These are phyloP conservation scores for Macrocystidia cucumis DNA, from an alignment of 1,284 basidiomycete species.

Conservation along the genomic window DNA sequence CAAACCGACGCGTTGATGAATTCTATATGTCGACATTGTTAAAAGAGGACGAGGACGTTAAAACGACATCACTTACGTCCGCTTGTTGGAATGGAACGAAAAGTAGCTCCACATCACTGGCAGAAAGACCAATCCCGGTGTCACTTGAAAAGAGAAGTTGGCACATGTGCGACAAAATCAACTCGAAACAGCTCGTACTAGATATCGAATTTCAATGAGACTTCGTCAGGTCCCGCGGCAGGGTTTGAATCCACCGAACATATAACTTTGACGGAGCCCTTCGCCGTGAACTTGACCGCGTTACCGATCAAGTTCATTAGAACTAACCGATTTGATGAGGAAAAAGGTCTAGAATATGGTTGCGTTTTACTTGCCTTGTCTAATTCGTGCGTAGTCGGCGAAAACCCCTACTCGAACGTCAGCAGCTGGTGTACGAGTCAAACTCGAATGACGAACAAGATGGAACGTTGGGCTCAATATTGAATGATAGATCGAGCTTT, in stretches of 20 bases:
- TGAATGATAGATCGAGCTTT: conserved; percentile 63
- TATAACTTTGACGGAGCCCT: conserved; percentile 51
- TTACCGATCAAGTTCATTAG: conserved; percentile 72
- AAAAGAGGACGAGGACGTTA: neutral
- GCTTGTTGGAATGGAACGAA: conserved; percentile 72
- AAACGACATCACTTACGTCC: conserved; percentile 27
- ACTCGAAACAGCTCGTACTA: conserved; percentile 30
- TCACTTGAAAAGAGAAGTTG: conserved; percentile 30
- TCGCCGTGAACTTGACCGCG: conserved; percentile 63
- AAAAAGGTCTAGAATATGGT: conserved; percentile 7
- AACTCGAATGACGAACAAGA: conserved; percentile 31
- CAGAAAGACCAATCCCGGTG: conserved; percentile 60
- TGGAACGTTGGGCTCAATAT: conserved; percentile 58
- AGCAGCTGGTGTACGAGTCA: conserved; percentile 1
- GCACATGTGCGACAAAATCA: neutral
- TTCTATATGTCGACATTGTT: conserved; percentile 26
- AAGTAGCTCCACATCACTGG: conserved; percentile 54
- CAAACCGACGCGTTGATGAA: conserved; percentile 63
- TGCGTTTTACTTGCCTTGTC: conserved; percentile 40
- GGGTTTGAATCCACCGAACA: conserved; percentile 43
- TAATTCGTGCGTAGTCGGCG: conserved; percentile 63
- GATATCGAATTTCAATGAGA: conserved; percentile 55
- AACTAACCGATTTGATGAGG: conserved; percentile 38
- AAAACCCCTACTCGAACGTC: conserved; percentile 44
- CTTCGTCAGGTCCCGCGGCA: conserved; percentile 29